phyloP scores from a whole-genome alignment of 2,329 filamentous ascomycete genomes.

The Arthrobotrys entomopaga region DNA sequence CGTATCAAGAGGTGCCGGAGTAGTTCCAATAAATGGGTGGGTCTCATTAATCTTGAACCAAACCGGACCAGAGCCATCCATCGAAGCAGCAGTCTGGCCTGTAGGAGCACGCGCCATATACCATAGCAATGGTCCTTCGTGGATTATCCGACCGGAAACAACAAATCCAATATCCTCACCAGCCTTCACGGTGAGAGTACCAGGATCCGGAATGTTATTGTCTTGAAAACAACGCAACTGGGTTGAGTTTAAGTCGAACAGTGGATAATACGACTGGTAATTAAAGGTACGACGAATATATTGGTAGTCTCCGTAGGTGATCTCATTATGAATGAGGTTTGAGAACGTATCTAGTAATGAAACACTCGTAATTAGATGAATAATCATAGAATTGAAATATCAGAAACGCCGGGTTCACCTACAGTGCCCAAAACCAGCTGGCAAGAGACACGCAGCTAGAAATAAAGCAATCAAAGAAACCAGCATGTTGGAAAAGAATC shows the following conservation, averaged over 20 bases:
- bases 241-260: conserved; percentile 62
- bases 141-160: conserved; percentile 60
- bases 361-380: background rate
- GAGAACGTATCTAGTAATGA: conserved; percentile 58
- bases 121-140: conserved; percentile 64
- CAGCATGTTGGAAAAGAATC: too few species aligned
- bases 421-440: conserved; percentile 1
- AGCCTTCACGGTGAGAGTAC: conserved; percentile 62
- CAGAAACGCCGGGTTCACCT: background rate
- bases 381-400: background rate
- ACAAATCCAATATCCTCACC: conserved; percentile 51
- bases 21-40: conserved; percentile 5
- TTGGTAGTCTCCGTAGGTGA: conserved; percentile 63
- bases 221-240: conserved; percentile 65
- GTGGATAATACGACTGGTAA: conserved; percentile 62
- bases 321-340: conserved; percentile 64
- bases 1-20: conserved; percentile 10
- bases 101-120: conserved; percentile 62
- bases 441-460: background rate
- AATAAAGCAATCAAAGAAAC: background rate
- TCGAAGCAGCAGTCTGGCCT: conserved; percentile 57
- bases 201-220: conserved; percentile 61
- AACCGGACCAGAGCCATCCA: conserved; percentile 60
- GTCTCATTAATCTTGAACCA: conserved; percentile 62
- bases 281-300: conserved; percentile 65